Percentiles rank a stretch among this genome's conserved stretches.
Evolutionary conservation across 116 monocot genomes (phyloP).

Genomic region (Phalaenopsis hybrid): DNA sequence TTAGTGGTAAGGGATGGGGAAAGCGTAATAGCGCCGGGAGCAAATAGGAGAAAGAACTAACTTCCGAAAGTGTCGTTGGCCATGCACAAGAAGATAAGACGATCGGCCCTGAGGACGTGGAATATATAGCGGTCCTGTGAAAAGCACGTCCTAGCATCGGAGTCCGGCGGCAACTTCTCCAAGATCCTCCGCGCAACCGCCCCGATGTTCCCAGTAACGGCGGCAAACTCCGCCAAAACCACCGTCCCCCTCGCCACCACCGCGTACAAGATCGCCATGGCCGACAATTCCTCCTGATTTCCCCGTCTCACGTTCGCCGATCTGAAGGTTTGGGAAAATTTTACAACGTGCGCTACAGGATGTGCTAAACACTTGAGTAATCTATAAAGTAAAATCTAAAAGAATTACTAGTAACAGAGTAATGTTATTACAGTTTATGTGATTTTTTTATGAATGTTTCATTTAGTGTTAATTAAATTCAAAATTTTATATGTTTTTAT

Average conservation of each 20-base stretch:
- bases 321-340: no score
- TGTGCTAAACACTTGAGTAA: no score
- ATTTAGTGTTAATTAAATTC: no score
- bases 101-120: constrained; percentile 75
- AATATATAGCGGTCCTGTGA: constrained; percentile 98
- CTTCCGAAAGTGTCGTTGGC: constrained; percentile 97
- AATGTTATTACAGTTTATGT: no score
- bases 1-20: neutral
- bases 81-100: constrained; percentile 93
- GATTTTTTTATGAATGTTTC: no score
- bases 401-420: no score
- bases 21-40: neutral
- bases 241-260: constrained; percentile 88
- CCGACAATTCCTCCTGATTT: neutral
- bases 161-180: constrained; percentile 58
- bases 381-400: no score
- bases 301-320: neutral
- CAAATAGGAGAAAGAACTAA: constrained; percentile 14
- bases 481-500: no score
- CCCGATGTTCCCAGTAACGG: constrained; percentile 83
- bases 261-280: constrained; percentile 94
- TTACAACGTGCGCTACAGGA: no score
- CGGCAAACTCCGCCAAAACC: constrained; percentile 88
- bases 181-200: constrained; percentile 82
- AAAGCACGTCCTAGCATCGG: constrained; percentile 64